Percentiles rank a stretch among this genome's conserved stretches.
phyloP scores from a whole-genome alignment of 2,329 filamentous ascomycete genomes.

The Metarhizium sp. region DNA sequence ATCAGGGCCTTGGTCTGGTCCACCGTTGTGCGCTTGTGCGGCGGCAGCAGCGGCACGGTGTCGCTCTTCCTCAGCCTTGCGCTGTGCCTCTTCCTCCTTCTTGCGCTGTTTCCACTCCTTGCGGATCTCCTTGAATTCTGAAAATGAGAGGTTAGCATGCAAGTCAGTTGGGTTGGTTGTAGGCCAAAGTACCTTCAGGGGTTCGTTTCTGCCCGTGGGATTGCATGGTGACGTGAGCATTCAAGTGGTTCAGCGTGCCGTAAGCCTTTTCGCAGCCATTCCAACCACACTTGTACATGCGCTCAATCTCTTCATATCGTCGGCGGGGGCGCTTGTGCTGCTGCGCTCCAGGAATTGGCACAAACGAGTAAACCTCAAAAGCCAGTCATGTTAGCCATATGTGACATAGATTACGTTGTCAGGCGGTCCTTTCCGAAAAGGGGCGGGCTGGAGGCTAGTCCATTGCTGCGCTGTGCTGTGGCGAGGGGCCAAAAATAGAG shows the following conservation, averaged over 20 bases:
- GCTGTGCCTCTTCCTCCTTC: constrained; percentile 91
- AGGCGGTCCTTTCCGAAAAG: not conserved
- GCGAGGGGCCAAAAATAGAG: not conserved
- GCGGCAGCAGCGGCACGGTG: constrained; percentile 34
- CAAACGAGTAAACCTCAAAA: constrained; percentile 90
- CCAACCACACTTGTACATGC: constrained; percentile 99
- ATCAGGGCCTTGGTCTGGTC: constrained; percentile 32
- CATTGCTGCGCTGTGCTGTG: not conserved
- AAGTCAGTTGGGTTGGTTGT: no score
- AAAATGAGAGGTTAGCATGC: not conserved
- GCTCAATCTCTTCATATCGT: constrained; percentile 95
- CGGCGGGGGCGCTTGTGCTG: constrained; percentile 93
- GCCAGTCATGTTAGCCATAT: constrained; percentile 8
- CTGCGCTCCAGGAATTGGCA: constrained; percentile 91
- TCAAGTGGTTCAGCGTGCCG: constrained; percentile 92
- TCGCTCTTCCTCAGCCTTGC: constrained; percentile 87
- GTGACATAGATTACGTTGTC: not conserved
- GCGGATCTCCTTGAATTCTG: constrained; percentile 98
- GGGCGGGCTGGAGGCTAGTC: not conserved
- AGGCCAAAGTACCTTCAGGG: constrained; percentile 71
- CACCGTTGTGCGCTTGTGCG: constrained; percentile 35
- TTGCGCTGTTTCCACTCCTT: constrained; percentile 99
- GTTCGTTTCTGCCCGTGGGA: constrained; percentile 90
- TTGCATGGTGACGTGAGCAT: constrained; percentile 98
- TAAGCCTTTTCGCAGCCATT: constrained; percentile 98